A percentile compares a stretch with the other conserved stretches of the same genome.
phyloP scores from a whole-genome alignment of 2,329 filamentous ascomycete genomes.

The Exserohilum turcica region DNA sequence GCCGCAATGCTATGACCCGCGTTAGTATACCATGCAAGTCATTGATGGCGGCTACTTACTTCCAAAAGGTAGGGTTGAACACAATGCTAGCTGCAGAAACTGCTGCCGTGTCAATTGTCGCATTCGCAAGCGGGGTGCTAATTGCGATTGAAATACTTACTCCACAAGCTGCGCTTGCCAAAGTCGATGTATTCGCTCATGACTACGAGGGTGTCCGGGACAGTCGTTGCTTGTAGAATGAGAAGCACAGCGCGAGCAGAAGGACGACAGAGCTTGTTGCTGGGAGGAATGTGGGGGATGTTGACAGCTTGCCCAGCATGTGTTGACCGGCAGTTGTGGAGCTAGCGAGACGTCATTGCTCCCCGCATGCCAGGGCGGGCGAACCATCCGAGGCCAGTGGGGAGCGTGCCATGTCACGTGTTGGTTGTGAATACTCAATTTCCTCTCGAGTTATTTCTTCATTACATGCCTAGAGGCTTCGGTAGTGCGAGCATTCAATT shows the following conservation, averaged over 20 bases:
- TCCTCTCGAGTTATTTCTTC: not conserved
- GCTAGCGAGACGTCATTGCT: constrained; percentile 42
- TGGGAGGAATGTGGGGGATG: constrained; percentile 23
- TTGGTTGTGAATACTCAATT: not conserved
- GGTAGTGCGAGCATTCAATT: not conserved
- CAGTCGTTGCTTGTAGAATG: not conserved
- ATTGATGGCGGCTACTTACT: constrained; percentile 61
- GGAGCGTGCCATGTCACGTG: not conserved
- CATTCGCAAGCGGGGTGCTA: not conserved
- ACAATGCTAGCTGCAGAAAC: constrained; percentile 81
- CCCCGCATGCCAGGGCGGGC: not conserved
- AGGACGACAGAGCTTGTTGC: constrained; percentile 1
- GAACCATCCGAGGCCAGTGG: constrained; percentile 1
- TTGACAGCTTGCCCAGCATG: constrained; percentile 31
- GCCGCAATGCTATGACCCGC: constrained; percentile 70
- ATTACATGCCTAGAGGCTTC: not conserved
- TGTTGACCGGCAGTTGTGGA: constrained; percentile 22
- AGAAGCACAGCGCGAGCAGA: not conserved
- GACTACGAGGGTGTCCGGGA: not conserved
- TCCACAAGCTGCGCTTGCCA: constrained; percentile 54
- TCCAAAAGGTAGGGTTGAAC: constrained; percentile 99
- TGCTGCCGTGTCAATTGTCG: constrained; percentile 46
- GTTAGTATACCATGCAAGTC: constrained; percentile 4
- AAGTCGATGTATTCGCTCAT: constrained; percentile 49
- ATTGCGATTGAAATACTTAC: constrained; percentile 41